Evolutionary conservation across 2,329 filamentous ascomycete genomes (phyloP).

Genomic region (Ophiocordyceps camponoti-floridani): DNA sequence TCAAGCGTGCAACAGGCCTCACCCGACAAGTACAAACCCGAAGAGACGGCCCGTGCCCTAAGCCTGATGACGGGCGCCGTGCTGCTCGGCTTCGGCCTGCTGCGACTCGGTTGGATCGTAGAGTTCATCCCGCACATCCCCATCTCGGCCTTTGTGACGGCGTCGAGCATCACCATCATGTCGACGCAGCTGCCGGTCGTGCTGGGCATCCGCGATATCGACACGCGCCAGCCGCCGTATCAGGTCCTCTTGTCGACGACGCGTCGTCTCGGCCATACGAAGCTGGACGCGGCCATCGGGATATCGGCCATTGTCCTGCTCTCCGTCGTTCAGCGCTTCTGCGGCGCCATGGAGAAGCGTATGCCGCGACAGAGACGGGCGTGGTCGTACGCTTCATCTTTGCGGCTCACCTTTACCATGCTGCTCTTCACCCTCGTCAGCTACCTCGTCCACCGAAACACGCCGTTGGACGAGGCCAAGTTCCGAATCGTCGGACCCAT

Average conservation of each 20-base stretch:
- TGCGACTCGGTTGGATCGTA: constrained; percentile 29
- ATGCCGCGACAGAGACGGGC: constrained; percentile 41
- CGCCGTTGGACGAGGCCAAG: constrained; percentile 22
- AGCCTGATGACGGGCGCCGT: constrained; percentile 25
- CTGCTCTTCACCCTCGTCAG: constrained; percentile 60
- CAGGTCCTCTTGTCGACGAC: constrained; percentile 18
- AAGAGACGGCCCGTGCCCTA: constrained; percentile 24
- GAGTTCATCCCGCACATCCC: constrained; percentile 32
- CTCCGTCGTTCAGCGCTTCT: constrained; percentile 43
- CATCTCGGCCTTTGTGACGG: constrained; percentile 32
- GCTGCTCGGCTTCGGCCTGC: constrained; percentile 24
- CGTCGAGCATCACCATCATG: constrained; percentile 31
- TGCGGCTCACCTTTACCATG: constrained; percentile 60
- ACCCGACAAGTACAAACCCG: constrained; percentile 16
- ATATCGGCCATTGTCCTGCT: constrained; percentile 48
- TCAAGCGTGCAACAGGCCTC: constrained; percentile 15
- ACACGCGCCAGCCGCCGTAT: constrained; percentile 26
- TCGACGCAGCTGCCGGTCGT: constrained; percentile 25
- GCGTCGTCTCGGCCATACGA: constrained; percentile 20
- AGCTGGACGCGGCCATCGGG: constrained; percentile 55
- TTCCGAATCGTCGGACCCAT: constrained; percentile 50
- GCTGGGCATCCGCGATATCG: constrained; percentile 24
- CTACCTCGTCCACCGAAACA: constrained; percentile 44
- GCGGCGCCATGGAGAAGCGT: constrained; percentile 39
- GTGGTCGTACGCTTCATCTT: constrained; percentile 58